A percentile compares a stretch with the other conserved stretches of the same genome.
Evolutionary conservation across 352 stramenopile species (phyloP).

Genomic region (Pelagophyceae sp.): DNA sequence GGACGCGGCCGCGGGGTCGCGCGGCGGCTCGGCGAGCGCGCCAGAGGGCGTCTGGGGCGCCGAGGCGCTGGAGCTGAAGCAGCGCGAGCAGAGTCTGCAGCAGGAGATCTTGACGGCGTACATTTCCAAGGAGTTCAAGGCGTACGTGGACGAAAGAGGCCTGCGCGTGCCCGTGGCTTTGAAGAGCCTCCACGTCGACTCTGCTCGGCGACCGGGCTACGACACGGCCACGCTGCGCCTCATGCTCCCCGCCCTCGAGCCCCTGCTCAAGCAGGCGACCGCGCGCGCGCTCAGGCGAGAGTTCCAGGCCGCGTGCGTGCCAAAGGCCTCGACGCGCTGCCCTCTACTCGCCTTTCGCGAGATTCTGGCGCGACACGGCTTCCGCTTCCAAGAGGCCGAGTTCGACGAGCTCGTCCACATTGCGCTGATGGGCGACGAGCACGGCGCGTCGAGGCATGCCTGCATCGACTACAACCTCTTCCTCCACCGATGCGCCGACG

Average conservation of each 20-base stretch:
- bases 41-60: background rate
- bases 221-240: background rate
- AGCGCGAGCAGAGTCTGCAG: background rate
- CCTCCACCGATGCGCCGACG: background rate
- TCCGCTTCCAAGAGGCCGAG: slow-evolving; percentile 3
- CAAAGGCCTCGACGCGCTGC: background rate
- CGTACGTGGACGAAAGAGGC: background rate
- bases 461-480: slow-evolving; percentile 13
- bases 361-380: slow-evolving; percentile 5
- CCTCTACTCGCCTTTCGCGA: background rate
- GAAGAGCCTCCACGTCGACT: background rate
- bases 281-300: background rate
- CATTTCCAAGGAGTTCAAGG: background rate
- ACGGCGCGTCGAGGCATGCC: background rate
- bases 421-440: background rate
- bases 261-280: background rate
- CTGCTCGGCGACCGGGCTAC: no score
- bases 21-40: no score
- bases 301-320: background rate
- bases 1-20: no score
- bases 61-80: background rate
- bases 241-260: background rate
- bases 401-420: background rate
- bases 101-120: background rate
- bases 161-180: background rate